Percentiles rank a stretch among this genome's conserved stretches.
These are phyloP conservation scores for Lipomyces sp. DNA, from an alignment of 805 yeast genomes.

Conservation along the genomic window DNA sequence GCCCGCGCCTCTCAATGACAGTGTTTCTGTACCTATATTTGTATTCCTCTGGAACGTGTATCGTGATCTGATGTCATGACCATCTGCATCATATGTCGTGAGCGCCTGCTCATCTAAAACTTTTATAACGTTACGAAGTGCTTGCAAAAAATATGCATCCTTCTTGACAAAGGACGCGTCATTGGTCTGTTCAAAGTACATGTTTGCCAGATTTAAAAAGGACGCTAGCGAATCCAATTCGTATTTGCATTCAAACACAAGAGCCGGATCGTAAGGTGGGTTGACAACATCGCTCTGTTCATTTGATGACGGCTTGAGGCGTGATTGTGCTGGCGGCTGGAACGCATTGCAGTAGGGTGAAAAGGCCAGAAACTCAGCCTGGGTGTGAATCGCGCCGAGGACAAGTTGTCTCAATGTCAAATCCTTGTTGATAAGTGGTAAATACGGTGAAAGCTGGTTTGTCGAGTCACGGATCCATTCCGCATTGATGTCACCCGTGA, in stretches of 20 bases:
- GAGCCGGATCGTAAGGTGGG: slow-evolving; percentile 67
- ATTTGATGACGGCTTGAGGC: slow-evolving; percentile 36
- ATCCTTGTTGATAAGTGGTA: slow-evolving; percentile 57
- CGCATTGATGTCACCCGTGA: slow-evolving; percentile 91
- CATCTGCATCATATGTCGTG: slow-evolving; percentile 46
- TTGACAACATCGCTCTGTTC: slow-evolving; percentile 53
- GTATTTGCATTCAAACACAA: slow-evolving; percentile 85
- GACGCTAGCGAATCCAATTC: slow-evolving; percentile 85
- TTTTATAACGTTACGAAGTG: slow-evolving; percentile 41
- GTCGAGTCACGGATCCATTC: slow-evolving; percentile 91
- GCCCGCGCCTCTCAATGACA: slow-evolving; percentile 74
- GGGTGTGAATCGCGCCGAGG: slow-evolving; percentile 77
- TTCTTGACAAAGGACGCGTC: slow-evolving; percentile 45
- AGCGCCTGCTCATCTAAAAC: slow-evolving; percentile 58
- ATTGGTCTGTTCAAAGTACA: slow-evolving; percentile 60
- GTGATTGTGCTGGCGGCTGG: slow-evolving; percentile 65
- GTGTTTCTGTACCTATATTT: slow-evolving; percentile 71
- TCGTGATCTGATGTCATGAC: slow-evolving; percentile 41
- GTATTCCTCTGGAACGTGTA: slow-evolving; percentile 75
- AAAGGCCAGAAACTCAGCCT: slow-evolving; percentile 56
- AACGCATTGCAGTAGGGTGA: slow-evolving; percentile 90
- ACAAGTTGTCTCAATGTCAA: slow-evolving; percentile 49
- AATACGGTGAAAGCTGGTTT: slow-evolving; percentile 73
- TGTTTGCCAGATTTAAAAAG: slow-evolving; percentile 70
- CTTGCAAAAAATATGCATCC: slow-evolving; percentile 21